Evolutionary conservation across 768 basidiomycete genomes (phyloP), one percentile per base, ranked within the genome.

Genomic region (Mycena alexandri): DNA sequence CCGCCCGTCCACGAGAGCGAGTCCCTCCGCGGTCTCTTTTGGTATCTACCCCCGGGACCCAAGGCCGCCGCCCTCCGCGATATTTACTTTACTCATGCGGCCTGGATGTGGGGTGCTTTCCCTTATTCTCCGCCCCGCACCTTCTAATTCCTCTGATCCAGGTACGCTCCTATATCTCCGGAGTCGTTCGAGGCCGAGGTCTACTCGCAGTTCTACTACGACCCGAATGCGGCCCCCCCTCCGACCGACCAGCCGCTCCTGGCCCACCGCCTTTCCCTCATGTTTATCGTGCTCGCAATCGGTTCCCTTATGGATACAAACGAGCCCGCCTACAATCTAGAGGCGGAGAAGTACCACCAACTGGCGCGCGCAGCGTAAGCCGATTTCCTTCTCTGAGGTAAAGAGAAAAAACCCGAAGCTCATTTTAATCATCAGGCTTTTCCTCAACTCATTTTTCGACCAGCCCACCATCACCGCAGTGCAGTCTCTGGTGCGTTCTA

Each of bases 271-370:
- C 85, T 91, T 41, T 85, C 89, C 1, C 80, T 90, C 55, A 76
- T 89, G 79, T 91, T 88, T 73, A 89, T 91, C 79, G 80, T 91
- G 21, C 82, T 92, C 10, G 87, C 90, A 0, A 87, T 91, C 67
- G 90, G 90, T 4, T 85, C 84, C 13, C 81, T 91, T 54, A 87
- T 90, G 84, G 85, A 91, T 72, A 82, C 83, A 5, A 75, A 80
- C 19, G 77, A 86, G 42, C 79, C 85, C 17, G 84, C 89, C 0
- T 91, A 90, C 73, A 89, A 83, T 57, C 73, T 90, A 48, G 90
- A 92, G 61, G 90, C 90, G 1, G 89, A 91, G 74, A 90, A 90
- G 73, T 91, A 89, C 69, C 85, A 91, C 69, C 89, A 90, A 63
- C 78, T 91, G 19, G 88, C 89, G 4, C 85, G 87, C 64, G 89